Percentiles rank a stretch among this genome's conserved stretches.
phyloP scores from a whole-genome alignment of 495 filamentous ascomycete species.

The Clohesyomyces aquaticus region DNA sequence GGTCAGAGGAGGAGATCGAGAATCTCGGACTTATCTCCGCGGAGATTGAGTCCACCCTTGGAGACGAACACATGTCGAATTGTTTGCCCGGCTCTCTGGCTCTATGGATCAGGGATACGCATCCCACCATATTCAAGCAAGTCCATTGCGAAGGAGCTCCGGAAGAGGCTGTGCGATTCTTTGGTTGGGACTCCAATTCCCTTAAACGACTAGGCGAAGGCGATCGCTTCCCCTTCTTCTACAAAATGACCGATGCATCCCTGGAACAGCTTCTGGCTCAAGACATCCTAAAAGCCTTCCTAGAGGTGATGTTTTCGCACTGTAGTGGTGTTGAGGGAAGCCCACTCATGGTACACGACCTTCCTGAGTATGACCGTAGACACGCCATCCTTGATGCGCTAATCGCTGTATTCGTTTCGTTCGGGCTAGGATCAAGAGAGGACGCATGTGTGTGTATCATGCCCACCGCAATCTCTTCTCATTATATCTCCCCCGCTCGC shows the following conservation, averaged over 20 bases:
- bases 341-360: not conserved
- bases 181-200: not conserved
- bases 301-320: not conserved
- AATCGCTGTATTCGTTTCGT: not conserved
- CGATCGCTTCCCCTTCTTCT: not conserved
- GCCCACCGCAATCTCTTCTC: not conserved
- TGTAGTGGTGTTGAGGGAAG: not conserved
- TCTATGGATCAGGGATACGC: not conserved
- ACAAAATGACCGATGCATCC: not conserved
- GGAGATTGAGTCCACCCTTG: too few relatives aligned
- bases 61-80: too few relatives aligned
- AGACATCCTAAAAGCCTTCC: not conserved
- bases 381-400: not conserved
- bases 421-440: not conserved
- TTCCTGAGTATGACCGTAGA: not conserved
- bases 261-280: not conserved
- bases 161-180: not conserved
- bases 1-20: too few relatives aligned
- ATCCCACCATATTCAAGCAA: not conserved
- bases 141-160: too few relatives aligned
- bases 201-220: not conserved
- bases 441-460: constrained; percentile 1
- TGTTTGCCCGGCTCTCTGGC: too few relatives aligned
- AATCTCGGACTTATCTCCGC: too few relatives aligned
- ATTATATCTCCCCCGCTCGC: not conserved